A percentile compares a stretch with the other conserved stretches of the same genome.
phyloP scores from a whole-genome alignment of 768 basidiomycete genomes.

The Nevesoporus exiguus region DNA sequence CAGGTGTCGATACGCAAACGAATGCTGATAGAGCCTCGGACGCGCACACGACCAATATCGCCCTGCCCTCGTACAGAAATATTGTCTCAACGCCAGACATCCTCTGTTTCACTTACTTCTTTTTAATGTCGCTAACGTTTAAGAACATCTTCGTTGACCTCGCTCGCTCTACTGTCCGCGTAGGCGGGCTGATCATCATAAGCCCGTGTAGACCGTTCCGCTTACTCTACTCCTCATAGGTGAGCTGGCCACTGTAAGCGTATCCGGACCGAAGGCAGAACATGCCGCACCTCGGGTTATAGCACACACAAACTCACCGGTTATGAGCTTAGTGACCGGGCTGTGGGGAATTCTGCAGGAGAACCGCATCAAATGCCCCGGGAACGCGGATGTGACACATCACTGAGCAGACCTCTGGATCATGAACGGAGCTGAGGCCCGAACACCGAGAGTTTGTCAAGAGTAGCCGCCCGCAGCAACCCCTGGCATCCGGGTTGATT shows the following conservation, averaged over 20 bases:
- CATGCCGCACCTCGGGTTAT: not conserved
- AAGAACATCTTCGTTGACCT: not conserved
- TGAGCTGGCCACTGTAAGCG: not conserved
- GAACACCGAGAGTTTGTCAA: not conserved
- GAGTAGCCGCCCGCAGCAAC: not conserved
- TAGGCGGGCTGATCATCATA: not conserved
- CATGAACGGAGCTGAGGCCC: not conserved
- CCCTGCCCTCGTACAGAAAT: not conserved
- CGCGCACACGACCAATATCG: not conserved
- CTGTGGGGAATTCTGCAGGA: not conserved
- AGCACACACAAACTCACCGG: not conserved
- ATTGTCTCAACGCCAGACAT: not conserved
- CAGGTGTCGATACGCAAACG: not conserved
- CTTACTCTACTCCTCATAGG: not conserved
- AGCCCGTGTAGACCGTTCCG: too few species aligned
- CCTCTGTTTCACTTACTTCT: not conserved
- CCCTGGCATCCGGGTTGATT: not conserved
- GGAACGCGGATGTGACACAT: not conserved
- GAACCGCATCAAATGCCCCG: too few species aligned
- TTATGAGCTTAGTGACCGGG: not conserved
- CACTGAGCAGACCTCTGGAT: not conserved
- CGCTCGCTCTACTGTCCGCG: not conserved
- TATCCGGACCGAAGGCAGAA: not conserved
- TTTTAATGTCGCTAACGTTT: not conserved
- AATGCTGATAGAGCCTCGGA: not conserved